These are phyloP conservation scores for Pleurotus tuoliensis DNA, from an alignment of 768 basidiomycete species.

Conservation along the genomic window DNA sequence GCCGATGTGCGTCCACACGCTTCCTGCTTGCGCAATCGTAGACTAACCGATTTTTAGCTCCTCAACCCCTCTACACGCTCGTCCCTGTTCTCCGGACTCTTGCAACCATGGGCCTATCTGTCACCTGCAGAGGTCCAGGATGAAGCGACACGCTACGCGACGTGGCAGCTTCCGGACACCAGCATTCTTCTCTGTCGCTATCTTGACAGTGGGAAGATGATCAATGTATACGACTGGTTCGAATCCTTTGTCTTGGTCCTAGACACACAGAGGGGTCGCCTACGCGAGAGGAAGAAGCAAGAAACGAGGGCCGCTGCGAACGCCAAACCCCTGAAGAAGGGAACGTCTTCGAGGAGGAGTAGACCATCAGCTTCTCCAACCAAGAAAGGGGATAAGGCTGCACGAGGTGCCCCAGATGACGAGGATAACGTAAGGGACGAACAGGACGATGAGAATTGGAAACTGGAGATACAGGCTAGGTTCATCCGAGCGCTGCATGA, in stretches of 20 bases:
- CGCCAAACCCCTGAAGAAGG: background rate
- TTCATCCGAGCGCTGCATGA: conserved; percentile 81
- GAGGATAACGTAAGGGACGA: conserved; percentile 25
- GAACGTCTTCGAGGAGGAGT: conserved; percentile 15
- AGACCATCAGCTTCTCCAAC: conserved; percentile 11
- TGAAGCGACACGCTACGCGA: conserved; percentile 13
- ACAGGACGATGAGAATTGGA: conserved; percentile 48
- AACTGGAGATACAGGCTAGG: conserved; percentile 65
- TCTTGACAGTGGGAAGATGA: conserved; percentile 73
- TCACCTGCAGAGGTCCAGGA: conserved; percentile 10
- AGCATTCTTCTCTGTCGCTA: conserved; percentile 76
- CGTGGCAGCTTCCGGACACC: conserved; percentile 66
- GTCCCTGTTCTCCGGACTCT: conserved; percentile 55
- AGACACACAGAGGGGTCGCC: conserved; percentile 48
- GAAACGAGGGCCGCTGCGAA: background rate
- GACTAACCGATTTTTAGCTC: conserved; percentile 34
- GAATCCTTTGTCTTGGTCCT: conserved; percentile 68
- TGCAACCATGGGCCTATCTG: conserved; percentile 53
- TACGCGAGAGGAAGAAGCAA: background rate
- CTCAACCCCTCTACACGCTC: conserved; percentile 69
- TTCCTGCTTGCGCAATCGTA: background rate
- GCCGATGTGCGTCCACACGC: conserved; percentile 47
- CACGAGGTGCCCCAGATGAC: conserved; percentile 18
- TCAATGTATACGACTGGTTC: conserved; percentile 90
- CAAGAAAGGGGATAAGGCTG: conserved; percentile 23